Evolutionary conservation across 164 flowering plant genomes (phyloP), one percentile per base, ranked within the genome.

Genomic region (Vitis labrusca): DNA sequence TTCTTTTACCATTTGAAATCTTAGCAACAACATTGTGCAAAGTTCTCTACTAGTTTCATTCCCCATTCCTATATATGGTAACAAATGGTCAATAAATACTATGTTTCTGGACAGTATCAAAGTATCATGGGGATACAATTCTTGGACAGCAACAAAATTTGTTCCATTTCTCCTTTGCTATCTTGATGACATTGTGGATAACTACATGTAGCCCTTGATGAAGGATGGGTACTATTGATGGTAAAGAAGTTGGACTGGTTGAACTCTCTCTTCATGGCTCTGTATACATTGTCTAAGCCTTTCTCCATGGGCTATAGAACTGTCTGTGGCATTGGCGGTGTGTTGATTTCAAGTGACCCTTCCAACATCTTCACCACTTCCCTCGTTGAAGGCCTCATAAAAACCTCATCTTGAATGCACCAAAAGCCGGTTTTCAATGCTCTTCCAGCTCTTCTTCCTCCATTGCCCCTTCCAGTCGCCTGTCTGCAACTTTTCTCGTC

Each of bases 361-460:
- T 95, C 99, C 76, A 92, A 73, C 92, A 95, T 92, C 80, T 82
- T 90, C 78, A 91, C 93, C 65, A 91, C 94, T 63, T 92, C 91
- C 9, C 99, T 93, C 98, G 90, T 95, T 47, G 98, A 78, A 12
- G 97, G 99, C 66, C 98, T 85, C 89, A 79, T 75, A 65, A 61
- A 69, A 2, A 88, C 83, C 69, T 91, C 97, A 60, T 95, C 98
- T 65, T 95, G 98, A 54, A 95, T 91, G 86, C 99, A 95, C 99
- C 99, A 95, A 27, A 95, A 92, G 0, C 86, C 98, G 9, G 84
- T 91, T 73, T 80, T 83, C 53, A 95, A 15, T 0, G 96, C 93
- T 71, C 90, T 85, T 50, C 62, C 2, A 92, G 65, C 77, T 93
- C 91, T n/a, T 85, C 91, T 73, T 84, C 93, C 1, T 85, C 89